These are phyloP conservation scores for Plasmodium cynomolgi DNA, from an alignment of 169 alveolate species.

Conservation along the genomic window DNA sequence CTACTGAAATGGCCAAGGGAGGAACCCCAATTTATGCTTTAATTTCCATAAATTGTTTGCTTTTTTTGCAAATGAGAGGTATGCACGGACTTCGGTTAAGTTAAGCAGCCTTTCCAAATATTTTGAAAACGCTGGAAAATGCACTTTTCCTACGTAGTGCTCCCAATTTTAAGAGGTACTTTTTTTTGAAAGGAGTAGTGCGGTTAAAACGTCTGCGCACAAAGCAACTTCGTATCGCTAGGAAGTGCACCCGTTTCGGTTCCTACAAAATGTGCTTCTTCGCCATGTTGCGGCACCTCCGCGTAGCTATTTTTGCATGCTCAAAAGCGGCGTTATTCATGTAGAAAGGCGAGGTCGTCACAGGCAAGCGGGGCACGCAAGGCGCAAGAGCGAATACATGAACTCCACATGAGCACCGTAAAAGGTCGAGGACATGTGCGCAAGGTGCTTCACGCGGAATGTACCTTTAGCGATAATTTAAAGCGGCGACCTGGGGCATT, in stretches of 20 bases:
- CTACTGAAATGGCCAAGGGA: background rate
- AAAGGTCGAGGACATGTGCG: background rate
- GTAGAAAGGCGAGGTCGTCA: background rate
- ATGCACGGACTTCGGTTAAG: background rate
- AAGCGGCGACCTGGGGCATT: background rate
- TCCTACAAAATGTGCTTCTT: background rate
- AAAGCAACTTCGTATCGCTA: background rate
- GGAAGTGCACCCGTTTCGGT: background rate
- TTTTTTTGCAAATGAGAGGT: slow-evolving; percentile 7
- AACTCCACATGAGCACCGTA: background rate
- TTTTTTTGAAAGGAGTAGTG: background rate
- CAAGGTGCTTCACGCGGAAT: background rate
- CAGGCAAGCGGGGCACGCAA: background rate
- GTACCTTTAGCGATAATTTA: background rate
- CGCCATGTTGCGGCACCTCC: background rate
- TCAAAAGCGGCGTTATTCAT: background rate
- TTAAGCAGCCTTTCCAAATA: background rate
- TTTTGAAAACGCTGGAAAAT: background rate
- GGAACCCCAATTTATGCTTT: background rate
- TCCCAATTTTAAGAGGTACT: background rate
- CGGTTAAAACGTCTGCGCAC: background rate
- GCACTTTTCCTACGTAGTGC: background rate
- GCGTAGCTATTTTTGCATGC: background rate
- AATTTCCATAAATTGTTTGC: background rate
- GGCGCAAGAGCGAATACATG: background rate